These are phyloP conservation scores for Monosporascus sp. DNA, from an alignment of 2,329 filamentous ascomycete species.

Conservation along the genomic window DNA sequence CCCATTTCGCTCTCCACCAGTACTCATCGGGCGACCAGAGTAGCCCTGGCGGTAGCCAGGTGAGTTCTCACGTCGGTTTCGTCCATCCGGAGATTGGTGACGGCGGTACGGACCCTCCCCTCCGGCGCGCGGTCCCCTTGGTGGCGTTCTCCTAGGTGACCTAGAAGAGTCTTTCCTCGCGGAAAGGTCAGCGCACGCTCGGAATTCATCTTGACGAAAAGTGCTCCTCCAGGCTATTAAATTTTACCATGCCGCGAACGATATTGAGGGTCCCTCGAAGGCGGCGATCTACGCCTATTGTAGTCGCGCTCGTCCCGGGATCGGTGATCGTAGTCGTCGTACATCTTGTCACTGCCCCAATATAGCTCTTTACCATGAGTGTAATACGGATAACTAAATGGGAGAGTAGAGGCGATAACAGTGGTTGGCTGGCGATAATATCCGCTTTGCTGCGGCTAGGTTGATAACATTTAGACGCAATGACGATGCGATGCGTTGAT, in stretches of 20 bases:
- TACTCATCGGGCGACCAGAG: conserved; percentile 6
- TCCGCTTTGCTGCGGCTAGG: no score
- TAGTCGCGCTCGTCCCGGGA: conserved; percentile 23
- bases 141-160: conserved; percentile 24
- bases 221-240: conserved; percentile 26
- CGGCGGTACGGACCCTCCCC: conserved; percentile 22
- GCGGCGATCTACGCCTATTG: conserved; percentile 24
- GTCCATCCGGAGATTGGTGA: conserved; percentile 11
- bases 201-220: conserved; percentile 16
- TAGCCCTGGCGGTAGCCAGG: conserved; percentile 9
- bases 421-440: no score
- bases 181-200: conserved; percentile 30
- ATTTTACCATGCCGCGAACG: conserved; percentile 32
- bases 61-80: conserved; percentile 15
- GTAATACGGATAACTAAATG: conserved; percentile 31
- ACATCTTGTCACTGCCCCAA: conserved; percentile 16
- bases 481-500: no score
- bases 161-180: conserved; percentile 30
- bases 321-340: conserved; percentile 27
- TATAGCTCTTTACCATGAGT: neutral
- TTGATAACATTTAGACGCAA: no score
- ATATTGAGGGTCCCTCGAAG: conserved; percentile 25
- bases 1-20: conserved; percentile 8
- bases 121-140: conserved; percentile 17
- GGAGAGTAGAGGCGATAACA: conserved; percentile 7